These are phyloP conservation scores for Bromus sterilis DNA, from an alignment of 176 grass and related monocot species.

Conservation along the genomic window DNA sequence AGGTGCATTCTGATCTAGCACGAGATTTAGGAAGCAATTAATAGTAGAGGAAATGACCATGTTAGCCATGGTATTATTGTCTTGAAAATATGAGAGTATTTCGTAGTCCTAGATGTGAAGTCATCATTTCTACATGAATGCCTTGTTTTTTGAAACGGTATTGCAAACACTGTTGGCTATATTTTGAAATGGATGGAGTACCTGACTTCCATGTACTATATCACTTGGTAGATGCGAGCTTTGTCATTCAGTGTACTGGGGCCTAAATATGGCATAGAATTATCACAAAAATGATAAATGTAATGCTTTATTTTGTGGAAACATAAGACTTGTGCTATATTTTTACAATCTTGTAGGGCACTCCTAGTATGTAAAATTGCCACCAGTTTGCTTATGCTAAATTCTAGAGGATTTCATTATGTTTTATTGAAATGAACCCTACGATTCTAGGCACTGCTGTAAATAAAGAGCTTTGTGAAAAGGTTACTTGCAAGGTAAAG, in stretches of 20 bases:
- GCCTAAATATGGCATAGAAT: neutral
- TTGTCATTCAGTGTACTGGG: neutral
- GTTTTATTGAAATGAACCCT: neutral
- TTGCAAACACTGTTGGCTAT: neutral
- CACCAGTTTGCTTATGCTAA: neutral
- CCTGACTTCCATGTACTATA: conserved; percentile 2
- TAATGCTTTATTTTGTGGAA: neutral
- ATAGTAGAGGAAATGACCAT: neutral
- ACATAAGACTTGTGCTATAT: neutral
- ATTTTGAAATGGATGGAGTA: neutral
- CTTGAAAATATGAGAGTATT: neutral
- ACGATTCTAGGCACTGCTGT: neutral
- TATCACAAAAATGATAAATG: neutral
- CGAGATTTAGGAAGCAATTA: neutral
- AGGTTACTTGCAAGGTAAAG: neutral
- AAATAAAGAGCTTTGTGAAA: neutral
- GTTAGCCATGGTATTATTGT: neutral
- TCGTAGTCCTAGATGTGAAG: neutral
- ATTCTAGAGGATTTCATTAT: neutral
- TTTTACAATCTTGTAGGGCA: neutral
- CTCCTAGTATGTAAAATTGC: neutral
- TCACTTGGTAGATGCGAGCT: neutral
- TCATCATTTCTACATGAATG: neutral
- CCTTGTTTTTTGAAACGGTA: neutral
- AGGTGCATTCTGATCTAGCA: neutral